These are phyloP conservation scores for Odontarrhena argentea DNA, from an alignment of 345 rosid genomes.

Conservation along the genomic window DNA sequence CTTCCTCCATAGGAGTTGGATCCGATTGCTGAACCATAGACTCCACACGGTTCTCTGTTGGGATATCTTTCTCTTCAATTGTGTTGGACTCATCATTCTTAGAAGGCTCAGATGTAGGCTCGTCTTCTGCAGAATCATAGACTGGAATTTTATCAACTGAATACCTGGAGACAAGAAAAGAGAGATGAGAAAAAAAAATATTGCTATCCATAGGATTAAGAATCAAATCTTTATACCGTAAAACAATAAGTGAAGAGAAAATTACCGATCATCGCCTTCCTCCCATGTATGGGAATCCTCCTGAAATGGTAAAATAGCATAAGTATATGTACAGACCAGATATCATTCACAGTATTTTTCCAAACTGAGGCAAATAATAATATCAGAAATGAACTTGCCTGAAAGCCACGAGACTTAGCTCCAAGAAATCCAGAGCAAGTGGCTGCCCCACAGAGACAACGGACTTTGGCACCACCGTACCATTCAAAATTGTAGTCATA, in stretches of 20 bases:
- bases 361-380: not conserved
- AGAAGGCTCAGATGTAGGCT: slow-evolving; percentile 59
- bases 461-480: slow-evolving; percentile 97
- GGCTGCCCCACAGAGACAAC: slow-evolving; percentile 89
- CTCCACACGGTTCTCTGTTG: slow-evolving; percentile 44
- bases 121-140: slow-evolving; percentile 97
- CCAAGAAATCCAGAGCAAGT: slow-evolving; percentile 94
- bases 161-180: slow-evolving; percentile 52
- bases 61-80: slow-evolving; percentile 39
- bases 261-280: slow-evolving; percentile 86
- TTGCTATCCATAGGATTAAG: not conserved
- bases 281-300: slow-evolving; percentile 98
- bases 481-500: slow-evolving; percentile 95
- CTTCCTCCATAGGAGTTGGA: slow-evolving; percentile 49
- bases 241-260: not conserved
- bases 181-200: not conserved
- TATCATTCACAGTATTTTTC: not conserved
- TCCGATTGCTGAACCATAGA: slow-evolving; percentile 47
- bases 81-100: slow-evolving; percentile 46
- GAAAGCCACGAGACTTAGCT: slow-evolving; percentile 98
- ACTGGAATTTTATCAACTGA: slow-evolving; percentile 87
- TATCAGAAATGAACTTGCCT: slow-evolving; percentile 49
- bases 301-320: slow-evolving; percentile 42
- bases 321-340: not conserved
- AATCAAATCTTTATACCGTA: not conserved